These are phyloP conservation scores for Globisporangium camurandrum DNA, from an alignment of 352 stramenopile genomes.

Conservation along the genomic window DNA sequence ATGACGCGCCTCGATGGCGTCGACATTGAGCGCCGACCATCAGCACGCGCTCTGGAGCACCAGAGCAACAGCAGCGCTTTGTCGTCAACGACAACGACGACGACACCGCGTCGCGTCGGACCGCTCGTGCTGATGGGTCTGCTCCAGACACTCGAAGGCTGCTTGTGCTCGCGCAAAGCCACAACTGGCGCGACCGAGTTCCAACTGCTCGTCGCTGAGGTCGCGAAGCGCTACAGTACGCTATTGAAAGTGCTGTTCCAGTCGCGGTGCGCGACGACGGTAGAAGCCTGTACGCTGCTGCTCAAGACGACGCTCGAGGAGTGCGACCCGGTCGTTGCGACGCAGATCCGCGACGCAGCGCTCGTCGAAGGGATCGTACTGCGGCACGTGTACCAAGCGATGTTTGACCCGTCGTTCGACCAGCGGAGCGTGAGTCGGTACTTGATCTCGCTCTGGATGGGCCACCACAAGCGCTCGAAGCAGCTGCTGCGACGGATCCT, in stretches of 20 bases:
- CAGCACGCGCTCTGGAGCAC: too few relatives aligned
- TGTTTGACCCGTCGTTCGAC: conserved; percentile 91
- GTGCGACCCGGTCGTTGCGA: conserved; percentile 70
- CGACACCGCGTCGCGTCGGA: conserved; percentile 19
- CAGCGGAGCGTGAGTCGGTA: conserved; percentile 92
- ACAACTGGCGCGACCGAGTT: conserved; percentile 80
- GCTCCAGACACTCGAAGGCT: conserved; percentile 86
- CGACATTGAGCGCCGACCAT: conserved; percentile 23
- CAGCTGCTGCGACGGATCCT: conserved; percentile 88
- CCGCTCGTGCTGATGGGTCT: conserved; percentile 89
- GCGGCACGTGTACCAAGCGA: conserved; percentile 88
- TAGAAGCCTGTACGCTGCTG: conserved; percentile 86
- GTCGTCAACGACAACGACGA: background rate
- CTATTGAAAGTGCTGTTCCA: conserved; percentile 87
- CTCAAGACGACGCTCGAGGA: conserved; percentile 89
- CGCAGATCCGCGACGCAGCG: conserved; percentile 85
- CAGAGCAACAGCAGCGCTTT: conserved; percentile 9
- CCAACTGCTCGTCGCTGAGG: conserved; percentile 42
- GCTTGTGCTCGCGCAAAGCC: conserved; percentile 82
- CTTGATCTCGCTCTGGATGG: conserved; percentile 94
- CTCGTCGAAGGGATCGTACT: conserved; percentile 91
- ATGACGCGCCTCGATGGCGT: conserved; percentile 53
- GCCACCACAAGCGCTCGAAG: conserved; percentile 83
- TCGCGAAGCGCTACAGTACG: conserved; percentile 73
- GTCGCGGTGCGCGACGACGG: conserved; percentile 80